Evolutionary conservation across 2,329 filamentous ascomycete species (phyloP).

Genomic region (Ophiostoma australiae): DNA sequence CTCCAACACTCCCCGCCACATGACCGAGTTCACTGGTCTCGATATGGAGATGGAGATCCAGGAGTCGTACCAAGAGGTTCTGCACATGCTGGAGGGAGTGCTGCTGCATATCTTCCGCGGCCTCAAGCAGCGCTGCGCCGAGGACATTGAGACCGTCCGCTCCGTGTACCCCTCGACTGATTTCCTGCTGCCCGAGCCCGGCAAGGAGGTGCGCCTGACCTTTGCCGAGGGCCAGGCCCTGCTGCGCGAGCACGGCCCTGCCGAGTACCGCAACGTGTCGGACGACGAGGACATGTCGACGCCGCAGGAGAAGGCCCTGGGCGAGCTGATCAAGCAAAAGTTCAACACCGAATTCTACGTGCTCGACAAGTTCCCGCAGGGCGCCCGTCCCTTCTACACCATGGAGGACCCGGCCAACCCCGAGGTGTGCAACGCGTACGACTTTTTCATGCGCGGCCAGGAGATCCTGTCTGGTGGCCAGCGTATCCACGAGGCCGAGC

Average conservation of each 20-base stretch:
- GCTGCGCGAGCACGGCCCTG: constrained; percentile 66
- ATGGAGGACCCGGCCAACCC: constrained; percentile 67
- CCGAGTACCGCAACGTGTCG: constrained; percentile 60
- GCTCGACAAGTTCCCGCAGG: constrained; percentile 90
- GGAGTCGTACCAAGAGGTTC: constrained; percentile 70
- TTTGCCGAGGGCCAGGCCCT: constrained; percentile 76
- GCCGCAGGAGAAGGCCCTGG: constrained; percentile 82
- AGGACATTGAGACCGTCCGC: constrained; percentile 68
- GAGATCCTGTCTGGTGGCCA: constrained; percentile 91
- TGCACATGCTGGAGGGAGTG: constrained; percentile 65
- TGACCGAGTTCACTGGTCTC: constrained; percentile 85
- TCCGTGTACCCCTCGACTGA: constrained; percentile 70
- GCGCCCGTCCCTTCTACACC: constrained; percentile 86
- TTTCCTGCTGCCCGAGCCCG: constrained; percentile 68
- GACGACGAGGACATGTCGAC: constrained; percentile 78
- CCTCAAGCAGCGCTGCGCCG: constrained; percentile 60
- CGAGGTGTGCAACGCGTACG: constrained; percentile 58
- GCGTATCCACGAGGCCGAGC: constrained; percentile 74
- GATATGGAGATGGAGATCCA: constrained; percentile 89
- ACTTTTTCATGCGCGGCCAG: constrained; percentile 89
- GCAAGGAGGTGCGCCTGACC: constrained; percentile 69
- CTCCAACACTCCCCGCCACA: constrained; percentile 75
- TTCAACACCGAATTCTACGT: constrained; percentile 95
- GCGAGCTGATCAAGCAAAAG: constrained; percentile 78
- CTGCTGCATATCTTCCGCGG: constrained; percentile 75